Evolutionary conservation across 441 rosid species (phyloP), one percentile per base, ranked within the genome.

Genomic region (Mallotus japonicus): DNA sequence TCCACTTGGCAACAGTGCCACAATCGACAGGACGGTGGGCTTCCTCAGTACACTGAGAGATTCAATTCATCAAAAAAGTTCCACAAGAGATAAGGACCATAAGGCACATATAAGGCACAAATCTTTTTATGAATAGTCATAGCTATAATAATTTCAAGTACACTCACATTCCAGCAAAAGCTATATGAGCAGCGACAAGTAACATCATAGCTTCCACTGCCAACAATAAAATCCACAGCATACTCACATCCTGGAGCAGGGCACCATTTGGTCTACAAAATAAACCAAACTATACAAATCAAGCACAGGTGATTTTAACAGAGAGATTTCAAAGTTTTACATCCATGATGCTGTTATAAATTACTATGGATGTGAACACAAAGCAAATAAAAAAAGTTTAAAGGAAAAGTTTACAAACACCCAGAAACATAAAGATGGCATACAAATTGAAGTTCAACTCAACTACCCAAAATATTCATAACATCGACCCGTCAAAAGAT

Each of bases 1-100:
- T 90, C 99, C 99, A 96, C 87, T 88, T 88, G 59, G 87, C 75
- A 70, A 93, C 97, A 66, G 98, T 96, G 75, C 80, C 83, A 80
- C 99, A 96, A 76, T 96, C 97, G 64, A 96, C 98, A 53, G 97
- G 99, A 67, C 99, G 93, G 79, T 96, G 99, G 67, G 98, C 97
- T 86, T 96, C 99, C 80, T 93, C 97, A 12, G 95, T 89, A 83
- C 99, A 93, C 99, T 96, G 90, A 49, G 58, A 59, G 55, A 59
- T 59, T 57, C 57, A 69, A 14, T 62, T 54, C 24, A 59, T 14
- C 69, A 20, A n/a, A 44, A 44, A 6, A 40, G n/a, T 14, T 46
- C 50, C 19, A 19, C 24, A 61, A 10, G 1, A 17, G 0, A 6
- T 34, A n/a, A 32, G 8, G 59, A 68, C 10, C 4, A 65, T 6